Conservation (phyloP, 2,329 filamentous ascomycete species). For the Penicillium sp. region DNA sequence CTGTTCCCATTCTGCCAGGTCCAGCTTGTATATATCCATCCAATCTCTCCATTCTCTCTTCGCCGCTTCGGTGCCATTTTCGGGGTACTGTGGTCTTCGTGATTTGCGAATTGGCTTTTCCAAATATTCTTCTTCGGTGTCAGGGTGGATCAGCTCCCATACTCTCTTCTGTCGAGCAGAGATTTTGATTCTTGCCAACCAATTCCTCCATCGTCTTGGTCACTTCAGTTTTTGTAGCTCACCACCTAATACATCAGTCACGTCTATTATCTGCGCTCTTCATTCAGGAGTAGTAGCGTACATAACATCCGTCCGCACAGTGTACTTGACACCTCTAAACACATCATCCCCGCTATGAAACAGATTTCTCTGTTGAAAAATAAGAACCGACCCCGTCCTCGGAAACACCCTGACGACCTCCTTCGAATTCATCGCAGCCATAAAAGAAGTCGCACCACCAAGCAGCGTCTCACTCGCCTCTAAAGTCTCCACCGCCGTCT, state of each 20-base stretch:
- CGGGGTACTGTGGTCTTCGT: too few relatives aligned
- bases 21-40: too few relatives aligned
- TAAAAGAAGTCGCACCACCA: slow-evolving; percentile 56
- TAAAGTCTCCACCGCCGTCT: not conserved
- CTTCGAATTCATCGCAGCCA: slow-evolving; percentile 31
- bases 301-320: slow-evolving; percentile 56
- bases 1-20: too few relatives aligned
- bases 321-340: slow-evolving; percentile 52
- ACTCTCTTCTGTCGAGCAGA: too few relatives aligned
- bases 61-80: too few relatives aligned
- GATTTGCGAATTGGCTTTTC: too few relatives aligned
- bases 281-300: slow-evolving; percentile 35
- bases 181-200: too few relatives aligned
- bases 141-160: too few relatives aligned
- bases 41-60: too few relatives aligned
- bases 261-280: not conserved
- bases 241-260: not conserved
- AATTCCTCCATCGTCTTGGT: too few relatives aligned
- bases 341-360: slow-evolving; percentile 56
- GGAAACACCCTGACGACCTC: slow-evolving; percentile 46
- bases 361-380: slow-evolving; percentile 55
- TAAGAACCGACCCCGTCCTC: slow-evolving; percentile 50
- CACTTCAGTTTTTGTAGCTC: too few relatives aligned
- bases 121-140: too few relatives aligned
- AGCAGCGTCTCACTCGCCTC: slow-evolving; percentile 37